Evolutionary conservation across 192 early-diverging fungal genomes (phyloP), one percentile per base, ranked within the genome.

Genomic region (Thoreauomyces humboldtii): DNA sequence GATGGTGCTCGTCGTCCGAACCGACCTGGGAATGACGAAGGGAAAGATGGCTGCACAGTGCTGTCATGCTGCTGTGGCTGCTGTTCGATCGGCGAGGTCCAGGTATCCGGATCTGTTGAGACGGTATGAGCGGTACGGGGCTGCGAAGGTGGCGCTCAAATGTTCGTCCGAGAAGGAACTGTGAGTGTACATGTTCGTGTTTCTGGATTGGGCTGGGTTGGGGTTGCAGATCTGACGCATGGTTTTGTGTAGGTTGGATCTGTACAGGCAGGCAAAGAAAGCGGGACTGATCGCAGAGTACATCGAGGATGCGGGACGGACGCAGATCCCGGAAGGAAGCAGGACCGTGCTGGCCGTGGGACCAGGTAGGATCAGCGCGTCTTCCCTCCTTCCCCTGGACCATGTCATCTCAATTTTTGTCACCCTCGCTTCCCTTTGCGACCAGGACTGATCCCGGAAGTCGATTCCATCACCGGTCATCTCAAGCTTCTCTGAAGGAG

Each of bases 11-110:
- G 73, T 94, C 2, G 80, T 98, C 7, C 86, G 94, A 24, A 91
- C 85, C 0, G 96, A 98, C 70, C 75, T 98, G 27, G 89, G 85
- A 32, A 98, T 98, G 96, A 83, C 80, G 21, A 96, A 96, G 69
- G 96, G 96, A 29, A 98, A 98, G 67, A 84, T 90, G 19, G 93
- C 93, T 0, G 93, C 95, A 12, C 94, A 96, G 79, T 98, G 93
- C 71, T 88, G 88, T 43, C 95, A 98, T 71, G 93, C 95, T 7
- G 87, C 92, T 0, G 75, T 98, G 31, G 93, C 88, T 7, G 41
- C 74, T 32, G 34, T 68, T 73, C 15, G 68, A 68, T 73, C 79
- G 65, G 77, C 76, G 7, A 25, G 63, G 48, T 28, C 50, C 41
- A 28, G n/a, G 35, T n/a, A 63, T 37, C 42, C 44, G 24, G 58